Evolutionary conservation across 2,329 filamentous ascomycete species (phyloP), one percentile per base, ranked within the genome.

Genomic region (Fonsecaea nubica): DNA sequence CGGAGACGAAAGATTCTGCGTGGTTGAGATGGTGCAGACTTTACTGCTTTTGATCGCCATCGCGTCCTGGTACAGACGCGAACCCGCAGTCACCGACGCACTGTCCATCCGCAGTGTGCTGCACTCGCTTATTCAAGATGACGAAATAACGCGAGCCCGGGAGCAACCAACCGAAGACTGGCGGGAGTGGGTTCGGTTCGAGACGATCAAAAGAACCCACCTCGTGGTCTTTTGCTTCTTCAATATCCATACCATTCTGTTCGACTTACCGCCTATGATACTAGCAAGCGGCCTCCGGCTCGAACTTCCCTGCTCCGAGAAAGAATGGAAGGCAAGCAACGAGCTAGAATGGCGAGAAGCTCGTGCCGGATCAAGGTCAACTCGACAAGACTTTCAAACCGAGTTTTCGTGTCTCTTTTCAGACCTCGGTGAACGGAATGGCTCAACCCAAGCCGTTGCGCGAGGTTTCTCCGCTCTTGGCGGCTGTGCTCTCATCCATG

Each of bases 401-500:
- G 3, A 66, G 9, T 50, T 78, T 3, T 36, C 64, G 6, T 6
- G 54, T 70, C 74, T 4, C 67, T 75, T 10, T 32, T 18, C 45
- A 30, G 25, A 50, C 21, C 45, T 21, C 6, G 45, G 45, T 12
- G 45, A 50, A 25, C 25, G 45, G 21, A 50, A 50, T 30, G 45
- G 45, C 45, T 50, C 45, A 4, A 30, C n/a, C 21, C 45, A 50
- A 21, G 12, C 25, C 18, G 21, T 54, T 21, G 18, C 18, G 40
- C 5, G 33, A 50, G 35, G 35, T 3, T 58, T 33, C 52, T 42
- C 76, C 8, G 86, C 87, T 0, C 77, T 90, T 6, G 89, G 89
- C 1, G 89, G 90, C 72, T 91, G 92, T 70, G 85, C 90, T 8
- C 80, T 92, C 36, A 89, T 92, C 2, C 89, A 92, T 72, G 89